Conservation (phyloP, 2,329 filamentous ascomycete genomes). For the Talaromyces sp. region DNA sequence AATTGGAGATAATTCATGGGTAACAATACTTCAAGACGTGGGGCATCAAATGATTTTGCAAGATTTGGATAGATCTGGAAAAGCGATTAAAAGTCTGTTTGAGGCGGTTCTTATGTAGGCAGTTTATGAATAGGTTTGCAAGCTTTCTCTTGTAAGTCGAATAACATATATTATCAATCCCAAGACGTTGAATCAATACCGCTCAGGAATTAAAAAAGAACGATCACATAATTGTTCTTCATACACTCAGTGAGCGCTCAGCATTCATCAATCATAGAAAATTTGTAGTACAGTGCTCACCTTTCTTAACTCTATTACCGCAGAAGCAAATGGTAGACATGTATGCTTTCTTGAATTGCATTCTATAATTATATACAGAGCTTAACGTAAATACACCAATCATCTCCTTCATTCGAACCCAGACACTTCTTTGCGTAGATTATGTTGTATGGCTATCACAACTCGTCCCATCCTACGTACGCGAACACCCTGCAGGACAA, state of each 20-base stretch:
- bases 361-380: neutral
- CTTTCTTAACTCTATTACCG: neutral
- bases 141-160: neutral
- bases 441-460: neutral
- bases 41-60: constrained; percentile 15
- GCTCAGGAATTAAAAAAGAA: too few relatives aligned
- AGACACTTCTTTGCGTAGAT: neutral
- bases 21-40: constrained; percentile 2
- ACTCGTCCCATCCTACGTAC: constrained; percentile 17
- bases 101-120: neutral
- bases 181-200: neutral
- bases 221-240: too few relatives aligned
- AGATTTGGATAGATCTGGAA: constrained; percentile 8
- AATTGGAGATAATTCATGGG: constrained; percentile 9
- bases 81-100: constrained; percentile 6
- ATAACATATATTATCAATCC: too few relatives aligned
- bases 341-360: neutral
- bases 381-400: neutral
- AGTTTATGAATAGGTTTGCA: neutral
- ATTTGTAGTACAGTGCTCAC: too few relatives aligned
- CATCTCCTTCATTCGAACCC: neutral
- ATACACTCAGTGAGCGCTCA: too few relatives aligned
- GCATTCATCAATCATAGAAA: too few relatives aligned
- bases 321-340: neutral
- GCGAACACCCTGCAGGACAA: constrained; percentile 37